These are phyloP conservation scores for Echites panduratus DNA, from an alignment of 257 asterid genomes.

Conservation along the genomic window DNA sequence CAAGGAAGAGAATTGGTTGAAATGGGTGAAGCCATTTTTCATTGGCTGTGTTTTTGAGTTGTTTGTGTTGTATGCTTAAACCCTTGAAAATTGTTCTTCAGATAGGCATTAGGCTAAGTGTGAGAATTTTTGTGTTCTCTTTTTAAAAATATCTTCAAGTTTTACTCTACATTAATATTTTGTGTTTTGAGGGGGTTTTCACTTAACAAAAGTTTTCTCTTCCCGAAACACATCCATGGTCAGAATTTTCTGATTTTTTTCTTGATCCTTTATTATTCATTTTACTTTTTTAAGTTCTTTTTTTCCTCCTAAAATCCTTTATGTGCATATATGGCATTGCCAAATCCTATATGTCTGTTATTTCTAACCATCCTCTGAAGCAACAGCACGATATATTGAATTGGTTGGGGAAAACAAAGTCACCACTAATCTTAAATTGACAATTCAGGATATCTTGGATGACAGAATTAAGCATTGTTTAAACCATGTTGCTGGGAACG, in stretches of 20 bases:
- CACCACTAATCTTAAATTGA: slow-evolving; percentile 1
- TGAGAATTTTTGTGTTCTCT: no score
- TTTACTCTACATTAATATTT: no score
- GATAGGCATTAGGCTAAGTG: no score
- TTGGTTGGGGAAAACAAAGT: neutral
- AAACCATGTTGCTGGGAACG: slow-evolving; percentile 77
- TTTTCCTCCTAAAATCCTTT: neutral
- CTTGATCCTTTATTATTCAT: neutral
- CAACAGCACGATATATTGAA: neutral
- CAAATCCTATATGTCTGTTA: neutral
- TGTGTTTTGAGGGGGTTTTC: no score
- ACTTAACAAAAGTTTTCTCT: no score
- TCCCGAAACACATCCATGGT: no score
- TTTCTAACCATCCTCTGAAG: neutral
- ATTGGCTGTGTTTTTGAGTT: no score
- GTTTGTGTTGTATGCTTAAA: no score
- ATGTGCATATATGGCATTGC: neutral
- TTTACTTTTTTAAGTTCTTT: neutral
- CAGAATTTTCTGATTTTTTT: neutral
- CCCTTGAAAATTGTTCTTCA: no score
- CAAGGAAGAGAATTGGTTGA: no score
- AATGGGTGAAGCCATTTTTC: no score
- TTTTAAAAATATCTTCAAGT: no score
- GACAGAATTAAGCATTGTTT: slow-evolving; percentile 83
- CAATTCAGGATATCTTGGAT: slow-evolving; percentile 74